Evolutionary conservation across 75 land plant species (phyloP).

Genomic region (Picea sitchensis): DNA sequence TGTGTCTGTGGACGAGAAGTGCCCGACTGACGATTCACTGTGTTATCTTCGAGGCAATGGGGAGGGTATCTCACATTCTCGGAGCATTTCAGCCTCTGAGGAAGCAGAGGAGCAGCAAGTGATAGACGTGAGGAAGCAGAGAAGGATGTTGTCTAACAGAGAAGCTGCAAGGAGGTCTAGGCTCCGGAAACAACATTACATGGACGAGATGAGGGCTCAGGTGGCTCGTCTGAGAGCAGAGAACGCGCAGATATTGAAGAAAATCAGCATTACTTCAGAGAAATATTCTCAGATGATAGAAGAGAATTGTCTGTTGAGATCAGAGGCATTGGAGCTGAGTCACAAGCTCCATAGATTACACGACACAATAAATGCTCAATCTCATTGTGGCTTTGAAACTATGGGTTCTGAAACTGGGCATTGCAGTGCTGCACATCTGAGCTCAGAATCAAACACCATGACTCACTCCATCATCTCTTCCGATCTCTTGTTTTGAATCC

Average conservation of each 20-base stretch:
- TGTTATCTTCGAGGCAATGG: background rate
- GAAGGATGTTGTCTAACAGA: slow-evolving; percentile 69
- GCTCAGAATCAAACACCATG: background rate
- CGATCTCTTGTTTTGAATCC: background rate
- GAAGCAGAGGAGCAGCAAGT: slow-evolving; percentile 55
- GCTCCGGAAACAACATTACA: slow-evolving; percentile 65
- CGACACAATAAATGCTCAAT: background rate
- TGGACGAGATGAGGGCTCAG: slow-evolving; percentile 69
- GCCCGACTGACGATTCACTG: slow-evolving; percentile 2
- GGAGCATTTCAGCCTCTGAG: slow-evolving; percentile 10
- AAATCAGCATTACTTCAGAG: slow-evolving; percentile 42
- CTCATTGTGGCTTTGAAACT: background rate
- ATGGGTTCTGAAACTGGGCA: background rate
- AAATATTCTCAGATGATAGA: slow-evolving; percentile 26
- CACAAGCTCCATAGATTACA: slow-evolving; percentile 33
- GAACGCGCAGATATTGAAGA: slow-evolving; percentile 44
- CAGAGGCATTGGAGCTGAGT: slow-evolving; percentile 41
- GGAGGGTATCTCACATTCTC: background rate
- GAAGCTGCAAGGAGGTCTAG: slow-evolving; percentile 75
- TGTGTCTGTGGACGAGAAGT: background rate
- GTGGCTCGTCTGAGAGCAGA: slow-evolving; percentile 49
- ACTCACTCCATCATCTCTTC: background rate
- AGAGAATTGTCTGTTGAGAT: slow-evolving; percentile 46
- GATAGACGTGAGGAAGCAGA: slow-evolving; percentile 51
- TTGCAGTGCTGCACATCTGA: background rate